Evolutionary conservation across 208 protist species (phyloP).

Genomic region (Leishmania tarentolae): DNA sequence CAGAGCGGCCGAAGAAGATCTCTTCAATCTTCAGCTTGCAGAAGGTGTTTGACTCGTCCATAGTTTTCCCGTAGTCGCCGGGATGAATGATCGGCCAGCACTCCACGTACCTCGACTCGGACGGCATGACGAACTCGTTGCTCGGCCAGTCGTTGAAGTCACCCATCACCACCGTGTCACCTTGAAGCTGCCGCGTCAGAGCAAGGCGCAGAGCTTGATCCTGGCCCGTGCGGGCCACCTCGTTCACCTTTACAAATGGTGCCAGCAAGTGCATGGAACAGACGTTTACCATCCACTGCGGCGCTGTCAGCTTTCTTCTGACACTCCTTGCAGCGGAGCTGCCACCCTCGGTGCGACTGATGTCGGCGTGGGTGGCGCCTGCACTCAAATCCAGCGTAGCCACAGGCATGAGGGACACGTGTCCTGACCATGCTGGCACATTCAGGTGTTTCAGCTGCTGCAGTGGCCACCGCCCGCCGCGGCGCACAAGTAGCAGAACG

Average conservation of each 20-base stretch:
- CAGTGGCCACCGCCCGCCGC: slow-evolving; percentile 43
- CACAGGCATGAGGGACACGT: slow-evolving; percentile 87
- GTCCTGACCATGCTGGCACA: slow-evolving; percentile 85
- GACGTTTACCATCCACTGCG: slow-evolving; percentile 14
- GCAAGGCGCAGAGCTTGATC: slow-evolving; percentile 64
- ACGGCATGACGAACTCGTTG: slow-evolving; percentile 86
- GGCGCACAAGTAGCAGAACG: slow-evolving; percentile 78
- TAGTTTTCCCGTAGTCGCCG: slow-evolving; percentile 76
- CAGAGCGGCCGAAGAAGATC: slow-evolving; percentile 90
- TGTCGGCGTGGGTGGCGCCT: background rate
- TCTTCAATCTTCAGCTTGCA: slow-evolving; percentile 92
- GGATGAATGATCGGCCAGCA: slow-evolving; percentile 84
- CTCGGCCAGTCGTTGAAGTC: slow-evolving; percentile 93
- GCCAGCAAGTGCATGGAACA: slow-evolving; percentile 74
- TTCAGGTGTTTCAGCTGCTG: slow-evolving; percentile 71
- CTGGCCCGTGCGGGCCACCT: slow-evolving; percentile 75
- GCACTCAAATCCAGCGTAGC: slow-evolving; percentile 43
- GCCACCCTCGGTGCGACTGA: background rate
- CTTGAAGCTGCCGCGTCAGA: slow-evolving; percentile 49
- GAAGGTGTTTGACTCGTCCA: slow-evolving; percentile 92
- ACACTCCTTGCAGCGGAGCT: background rate
- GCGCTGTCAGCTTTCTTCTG: background rate
- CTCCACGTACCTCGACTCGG: slow-evolving; percentile 71
- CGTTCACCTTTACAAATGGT: slow-evolving; percentile 76
- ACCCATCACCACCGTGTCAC: slow-evolving; percentile 82